Conservation (phyloP, 2,329 filamentous ascomycete genomes). For the Cladosporium sphaerospermum region DNA sequence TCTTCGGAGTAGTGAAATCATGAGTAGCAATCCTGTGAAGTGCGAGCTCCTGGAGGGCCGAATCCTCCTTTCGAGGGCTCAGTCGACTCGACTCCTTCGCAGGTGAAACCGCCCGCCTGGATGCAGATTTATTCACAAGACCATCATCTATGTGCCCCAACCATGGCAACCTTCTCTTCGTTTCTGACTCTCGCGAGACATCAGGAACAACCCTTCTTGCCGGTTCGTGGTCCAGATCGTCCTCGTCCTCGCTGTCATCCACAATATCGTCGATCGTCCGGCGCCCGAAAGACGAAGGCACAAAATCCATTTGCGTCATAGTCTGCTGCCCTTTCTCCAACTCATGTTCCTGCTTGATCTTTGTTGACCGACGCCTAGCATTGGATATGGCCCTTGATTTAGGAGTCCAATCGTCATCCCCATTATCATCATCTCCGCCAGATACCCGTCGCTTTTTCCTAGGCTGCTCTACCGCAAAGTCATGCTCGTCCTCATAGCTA, state of each 20-base stretch:
- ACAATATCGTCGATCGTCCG: background rate
- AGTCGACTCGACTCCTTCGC: background rate
- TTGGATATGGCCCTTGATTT: background rate
- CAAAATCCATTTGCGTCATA: slow-evolving; percentile 11
- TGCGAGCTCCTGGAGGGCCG: background rate
- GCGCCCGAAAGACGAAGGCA: background rate
- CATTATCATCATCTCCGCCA: background rate
- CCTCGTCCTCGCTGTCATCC: slow-evolving; percentile 1
- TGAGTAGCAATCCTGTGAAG: slow-evolving; percentile 6
- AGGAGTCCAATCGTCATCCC: slow-evolving; percentile 5
- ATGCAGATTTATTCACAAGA: background rate
- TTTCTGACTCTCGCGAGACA: background rate
- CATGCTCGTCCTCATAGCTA: background rate
- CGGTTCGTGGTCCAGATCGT: background rate
- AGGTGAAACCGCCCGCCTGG: background rate
- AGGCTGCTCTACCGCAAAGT: slow-evolving; percentile 5
- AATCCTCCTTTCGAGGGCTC: background rate
- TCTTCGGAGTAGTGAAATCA: slow-evolving; percentile 14
- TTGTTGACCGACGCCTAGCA: background rate
- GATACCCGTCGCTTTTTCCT: slow-evolving; percentile 7
- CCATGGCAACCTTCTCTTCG: background rate
- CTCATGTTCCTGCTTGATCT: background rate
- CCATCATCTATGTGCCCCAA: background rate
- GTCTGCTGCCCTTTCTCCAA: slow-evolving; percentile 13
- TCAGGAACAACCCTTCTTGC: background rate